Conservation (phyloP, 2,329 filamentous ascomycete species). For the Lasiodiplodia sp. region DNA sequence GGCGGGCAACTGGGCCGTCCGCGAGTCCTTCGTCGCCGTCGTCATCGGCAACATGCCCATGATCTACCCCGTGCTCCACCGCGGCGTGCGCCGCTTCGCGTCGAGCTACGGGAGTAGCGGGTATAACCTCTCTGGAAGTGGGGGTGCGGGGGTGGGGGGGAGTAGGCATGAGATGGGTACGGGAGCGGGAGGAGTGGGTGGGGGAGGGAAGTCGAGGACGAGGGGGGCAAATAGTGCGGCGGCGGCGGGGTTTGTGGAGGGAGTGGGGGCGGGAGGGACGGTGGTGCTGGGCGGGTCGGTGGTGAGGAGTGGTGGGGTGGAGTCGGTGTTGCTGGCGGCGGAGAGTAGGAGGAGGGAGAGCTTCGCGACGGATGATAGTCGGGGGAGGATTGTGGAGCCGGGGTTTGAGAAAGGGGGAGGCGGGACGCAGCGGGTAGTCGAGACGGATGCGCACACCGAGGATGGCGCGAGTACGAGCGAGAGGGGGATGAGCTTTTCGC, state of each 20-base stretch:
- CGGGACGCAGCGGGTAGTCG: background rate
- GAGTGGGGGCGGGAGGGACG: background rate
- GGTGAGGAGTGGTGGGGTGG: background rate
- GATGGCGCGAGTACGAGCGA: constrained; percentile 4
- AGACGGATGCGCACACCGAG: background rate
- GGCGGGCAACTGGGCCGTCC: constrained; percentile 53
- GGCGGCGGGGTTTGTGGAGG: constrained; percentile 25
- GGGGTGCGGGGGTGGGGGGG: background rate
- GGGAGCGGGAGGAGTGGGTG: background rate
- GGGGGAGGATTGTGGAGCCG: background rate
- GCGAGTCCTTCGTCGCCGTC: constrained; percentile 55
- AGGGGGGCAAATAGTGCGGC: no score
- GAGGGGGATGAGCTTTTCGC: background rate
- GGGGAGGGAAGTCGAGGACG: background rate
- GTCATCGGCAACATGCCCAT: constrained; percentile 53
- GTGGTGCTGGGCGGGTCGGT: background rate
- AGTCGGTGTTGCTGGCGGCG: background rate
- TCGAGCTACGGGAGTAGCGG: constrained; percentile 30
- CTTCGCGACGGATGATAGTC: constrained; percentile 7
- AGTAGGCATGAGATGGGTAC: background rate
- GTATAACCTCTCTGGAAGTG: background rate
- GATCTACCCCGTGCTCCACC: constrained; percentile 44
- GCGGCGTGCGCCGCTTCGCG: constrained; percentile 35
- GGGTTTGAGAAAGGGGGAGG: background rate
- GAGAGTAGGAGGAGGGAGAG: background rate